phyloP scores from a whole-genome alignment of 192 early-diverging fungal species.

The Umbelopsis sp. region DNA sequence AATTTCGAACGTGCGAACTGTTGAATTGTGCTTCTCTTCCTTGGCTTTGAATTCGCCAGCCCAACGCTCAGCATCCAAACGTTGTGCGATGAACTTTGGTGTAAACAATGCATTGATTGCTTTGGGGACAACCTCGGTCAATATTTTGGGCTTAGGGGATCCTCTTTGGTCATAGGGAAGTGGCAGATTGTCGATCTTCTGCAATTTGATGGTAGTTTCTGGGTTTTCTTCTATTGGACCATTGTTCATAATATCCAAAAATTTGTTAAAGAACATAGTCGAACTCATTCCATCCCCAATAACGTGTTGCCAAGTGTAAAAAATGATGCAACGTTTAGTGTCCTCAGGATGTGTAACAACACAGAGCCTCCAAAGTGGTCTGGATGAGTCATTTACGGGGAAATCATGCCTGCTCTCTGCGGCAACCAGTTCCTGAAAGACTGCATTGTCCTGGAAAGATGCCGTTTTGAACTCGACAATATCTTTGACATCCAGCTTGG shows the following conservation, averaged over 20 bases:
- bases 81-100: constrained; percentile 1
- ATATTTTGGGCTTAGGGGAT: neutral
- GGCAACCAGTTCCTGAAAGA: constrained; percentile 13
- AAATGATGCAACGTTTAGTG: constrained; percentile 2
- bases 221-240: neutral
- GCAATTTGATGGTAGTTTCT: neutral
- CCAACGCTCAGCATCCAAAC: neutral
- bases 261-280: constrained; percentile 26
- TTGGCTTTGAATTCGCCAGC: neutral
- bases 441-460: neutral
- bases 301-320: constrained; percentile 24
- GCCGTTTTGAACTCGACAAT: constrained; percentile 6
- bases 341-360: constrained; percentile 10
- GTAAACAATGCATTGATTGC: constrained; percentile 17
- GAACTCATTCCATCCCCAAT: constrained; percentile 37
- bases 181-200: neutral
- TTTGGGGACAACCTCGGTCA: constrained; percentile 22
- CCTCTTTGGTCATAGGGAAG: constrained; percentile 21
- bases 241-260: constrained; percentile 22
- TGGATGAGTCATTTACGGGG: constrained; percentile 8
- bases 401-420: constrained; percentile 21
- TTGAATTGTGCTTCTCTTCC: constrained; percentile 13
- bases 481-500: constrained; percentile 11
- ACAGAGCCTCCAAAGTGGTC: constrained; percentile 34
- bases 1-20: neutral